phyloP scores from a whole-genome alignment of 371 early-diverging fungal species.

The Neoconidiobolus thromboides region DNA sequence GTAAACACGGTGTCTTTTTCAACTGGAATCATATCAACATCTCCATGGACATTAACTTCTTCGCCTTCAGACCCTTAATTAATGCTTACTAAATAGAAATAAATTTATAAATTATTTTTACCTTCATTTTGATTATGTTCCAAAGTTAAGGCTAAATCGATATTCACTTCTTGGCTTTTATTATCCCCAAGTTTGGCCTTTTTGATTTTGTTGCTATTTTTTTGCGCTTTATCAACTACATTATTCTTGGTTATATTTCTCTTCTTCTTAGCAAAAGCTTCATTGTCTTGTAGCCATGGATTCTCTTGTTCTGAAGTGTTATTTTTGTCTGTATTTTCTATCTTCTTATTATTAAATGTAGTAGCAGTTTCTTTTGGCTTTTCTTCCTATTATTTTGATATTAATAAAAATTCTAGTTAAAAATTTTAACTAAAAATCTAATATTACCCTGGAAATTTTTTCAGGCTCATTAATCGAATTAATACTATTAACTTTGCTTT shows the following conservation, averaged over 20 bases:
- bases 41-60: constrained; percentile 15
- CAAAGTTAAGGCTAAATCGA: constrained; percentile 22
- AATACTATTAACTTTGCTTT: not conserved
- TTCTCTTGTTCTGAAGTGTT: constrained; percentile 18
- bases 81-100: constrained; percentile 4
- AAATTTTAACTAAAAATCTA: too few relatives aligned
- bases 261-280: constrained; percentile 23
- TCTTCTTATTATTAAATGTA: not conserved
- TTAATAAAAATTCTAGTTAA: too few relatives aligned
- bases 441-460: too few relatives aligned
- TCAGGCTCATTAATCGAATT: too few relatives aligned
- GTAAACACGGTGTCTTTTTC: constrained; percentile 35
- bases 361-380: not conserved
- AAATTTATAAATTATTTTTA: not conserved
- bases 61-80: constrained; percentile 10
- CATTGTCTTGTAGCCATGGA: constrained; percentile 37
- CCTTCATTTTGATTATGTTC: constrained; percentile 10
- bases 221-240: constrained; percentile 25
- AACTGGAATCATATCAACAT: constrained; percentile 23
- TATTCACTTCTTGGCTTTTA: constrained; percentile 19
- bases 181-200: constrained; percentile 20
- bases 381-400: not conserved
- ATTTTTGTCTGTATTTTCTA: constrained; percentile 6
- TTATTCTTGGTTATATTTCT: constrained; percentile 30
- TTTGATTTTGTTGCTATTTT: constrained; percentile 24